These are phyloP conservation scores for Erythrobasidium hasegawianum DNA, from an alignment of 1,284 basidiomycete genomes.

Conservation along the genomic window DNA sequence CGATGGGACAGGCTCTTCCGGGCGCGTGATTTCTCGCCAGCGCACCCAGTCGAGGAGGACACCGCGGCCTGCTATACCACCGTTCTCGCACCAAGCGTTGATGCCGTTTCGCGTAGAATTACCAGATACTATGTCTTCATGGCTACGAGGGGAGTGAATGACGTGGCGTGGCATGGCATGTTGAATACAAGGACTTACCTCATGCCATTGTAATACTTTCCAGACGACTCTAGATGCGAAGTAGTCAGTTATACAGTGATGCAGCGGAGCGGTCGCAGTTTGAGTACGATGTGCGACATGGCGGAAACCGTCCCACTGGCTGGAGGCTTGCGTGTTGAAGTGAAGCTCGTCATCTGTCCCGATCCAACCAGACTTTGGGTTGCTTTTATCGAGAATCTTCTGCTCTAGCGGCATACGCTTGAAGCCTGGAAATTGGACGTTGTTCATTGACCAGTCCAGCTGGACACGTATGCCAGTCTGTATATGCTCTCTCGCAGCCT, in stretches of 20 bases:
- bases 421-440: conserved; percentile 34
- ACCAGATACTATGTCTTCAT: conserved; percentile 25
- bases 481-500: conserved; percentile 31
- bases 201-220: too few species aligned
- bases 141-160: not conserved
- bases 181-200: not conserved
- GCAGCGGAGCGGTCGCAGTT: not conserved
- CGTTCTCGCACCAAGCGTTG: conserved; percentile 30
- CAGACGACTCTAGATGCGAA: too few species aligned
- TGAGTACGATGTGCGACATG: conserved; percentile 27
- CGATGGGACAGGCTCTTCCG: conserved; percentile 4
- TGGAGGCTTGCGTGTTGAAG: conserved; percentile 31
- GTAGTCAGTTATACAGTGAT: too few species aligned
- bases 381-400: conserved; percentile 26
- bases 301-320: conserved; percentile 34
- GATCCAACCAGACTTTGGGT: conserved; percentile 25
- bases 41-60: conserved; percentile 50
- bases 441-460: conserved; percentile 35
- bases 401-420: conserved; percentile 28
- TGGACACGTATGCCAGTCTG: conserved; percentile 27
- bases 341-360: conserved; percentile 30
- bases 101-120: conserved; percentile 13
- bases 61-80: conserved; percentile 50
- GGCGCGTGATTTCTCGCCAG: conserved; percentile 23
- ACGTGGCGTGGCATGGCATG: not conserved